These are phyloP conservation scores for Zychaea mexicana DNA, from an alignment of 371 early-diverging fungal species.

Conservation along the genomic window DNA sequence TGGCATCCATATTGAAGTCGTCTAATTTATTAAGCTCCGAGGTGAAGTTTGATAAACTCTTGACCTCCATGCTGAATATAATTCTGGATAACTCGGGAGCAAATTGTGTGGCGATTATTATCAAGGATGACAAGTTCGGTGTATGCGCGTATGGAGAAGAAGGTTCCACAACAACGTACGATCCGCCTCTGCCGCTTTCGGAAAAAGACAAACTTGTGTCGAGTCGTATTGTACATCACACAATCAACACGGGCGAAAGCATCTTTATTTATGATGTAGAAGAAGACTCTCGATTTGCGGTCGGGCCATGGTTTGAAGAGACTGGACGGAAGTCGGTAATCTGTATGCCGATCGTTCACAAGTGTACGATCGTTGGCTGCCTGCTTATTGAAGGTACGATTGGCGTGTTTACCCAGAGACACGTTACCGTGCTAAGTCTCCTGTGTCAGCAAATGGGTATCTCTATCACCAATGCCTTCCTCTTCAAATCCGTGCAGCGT, in stretches of 20 bases:
- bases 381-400: slow-evolving; percentile 56
- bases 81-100: slow-evolving; percentile 48
- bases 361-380: slow-evolving; percentile 48
- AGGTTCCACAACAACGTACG: slow-evolving; percentile 38
- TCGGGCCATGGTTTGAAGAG: slow-evolving; percentile 46
- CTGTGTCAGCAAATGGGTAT: slow-evolving; percentile 63
- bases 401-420: slow-evolving; percentile 56
- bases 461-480: slow-evolving; percentile 57
- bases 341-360: slow-evolving; percentile 60
- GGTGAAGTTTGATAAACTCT: slow-evolving; percentile 41
- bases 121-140: slow-evolving; percentile 45
- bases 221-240: slow-evolving; percentile 40
- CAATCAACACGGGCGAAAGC: slow-evolving; percentile 41
- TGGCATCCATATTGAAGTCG: slow-evolving; percentile 49
- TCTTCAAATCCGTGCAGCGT: slow-evolving; percentile 50
- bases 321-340: slow-evolving; percentile 52
- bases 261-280: slow-evolving; percentile 42
- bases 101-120: slow-evolving; percentile 45
- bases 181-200: slow-evolving; percentile 33
- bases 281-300: slow-evolving; percentile 40
- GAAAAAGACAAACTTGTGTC: slow-evolving; percentile 38
- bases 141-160: slow-evolving; percentile 41
- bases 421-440: slow-evolving; percentile 55
- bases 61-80: slow-evolving; percentile 44
- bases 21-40: slow-evolving; percentile 47